Evolutionary conservation across 2,329 filamentous ascomycete species (phyloP), one percentile per base, ranked within the genome.

Genomic region (Periconia digitata): DNA sequence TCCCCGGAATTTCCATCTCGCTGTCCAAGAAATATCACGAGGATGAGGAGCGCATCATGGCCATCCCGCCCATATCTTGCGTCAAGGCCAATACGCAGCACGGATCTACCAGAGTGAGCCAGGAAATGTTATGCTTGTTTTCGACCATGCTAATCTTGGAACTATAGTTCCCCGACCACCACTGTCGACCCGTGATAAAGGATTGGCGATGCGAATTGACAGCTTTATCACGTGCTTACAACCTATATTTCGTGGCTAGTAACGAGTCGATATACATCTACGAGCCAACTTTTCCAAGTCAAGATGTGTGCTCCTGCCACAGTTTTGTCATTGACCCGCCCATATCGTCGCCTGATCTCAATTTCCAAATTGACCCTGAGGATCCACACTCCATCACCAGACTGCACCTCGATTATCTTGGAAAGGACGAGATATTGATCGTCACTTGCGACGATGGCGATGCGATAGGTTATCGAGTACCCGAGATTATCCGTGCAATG

Each of bases 381-480:
- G 54, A 70, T 38, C 71, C 75, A 20, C 75, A 77, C 54, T 68
- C 68, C 1, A 74, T 79, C 49, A 79, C 74, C 49, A 66, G 72
- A 34, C 47, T 79, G 4, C 58, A 74, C 27, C 66, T 77, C 13
- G 72, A 75, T 39, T 71, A 65, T 41, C 65, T 79, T 8, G 75
- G 75, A n/a, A 67, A 62, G 18, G 72, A 76, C 22, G 77, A 79
- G 51, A 65, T 77, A 21, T 47, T 79, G 17, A 67, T 84, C 67
- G 67, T 84, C 67, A 54, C 74, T 65, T 61, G 85, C 74, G 59
- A 89, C 63, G 69, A 89, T 79, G 71, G 83, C 73, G 56, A 81
- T 59, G 74, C 77, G 8, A 62, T 77, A 23, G 74, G 68, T 0
- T 76, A 76, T 51, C 64, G 55, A 50, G 62, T 58, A 37, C 62